phyloP scores from a whole-genome alignment of 2,329 filamentous ascomycete species.

The Cercospora zeina region DNA sequence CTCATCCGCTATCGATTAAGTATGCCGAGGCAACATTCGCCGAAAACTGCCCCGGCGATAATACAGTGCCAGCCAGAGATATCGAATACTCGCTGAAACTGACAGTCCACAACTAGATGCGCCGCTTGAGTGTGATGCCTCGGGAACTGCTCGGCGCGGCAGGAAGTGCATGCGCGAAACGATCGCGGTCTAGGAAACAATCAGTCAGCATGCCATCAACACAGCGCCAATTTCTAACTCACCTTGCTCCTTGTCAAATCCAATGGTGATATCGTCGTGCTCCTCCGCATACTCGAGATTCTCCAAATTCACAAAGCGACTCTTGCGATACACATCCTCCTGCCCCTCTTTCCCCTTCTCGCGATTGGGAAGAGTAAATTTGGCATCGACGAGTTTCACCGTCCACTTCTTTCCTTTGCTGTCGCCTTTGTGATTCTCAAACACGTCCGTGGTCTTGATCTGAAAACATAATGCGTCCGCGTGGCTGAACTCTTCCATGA shows the following conservation, averaged over 20 bases:
- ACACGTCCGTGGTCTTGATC: slow-evolving; percentile 79
- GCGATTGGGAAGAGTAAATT: slow-evolving; percentile 74
- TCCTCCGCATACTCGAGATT: slow-evolving; percentile 86
- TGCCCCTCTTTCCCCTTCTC: slow-evolving; percentile 53
- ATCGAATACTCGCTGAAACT: neutral
- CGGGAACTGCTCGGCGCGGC: slow-evolving; percentile 45
- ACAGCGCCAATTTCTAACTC: slow-evolving; percentile 16
- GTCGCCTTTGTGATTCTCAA: slow-evolving; percentile 60
- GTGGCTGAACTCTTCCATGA: slow-evolving; percentile 84
- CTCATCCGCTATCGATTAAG: neutral
- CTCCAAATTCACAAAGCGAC: slow-evolving; percentile 80
- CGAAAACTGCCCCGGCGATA: neutral
- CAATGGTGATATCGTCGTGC: slow-evolving; percentile 84
- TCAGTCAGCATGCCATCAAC: slow-evolving; percentile 27
- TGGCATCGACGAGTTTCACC: slow-evolving; percentile 81
- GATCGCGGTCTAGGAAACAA: slow-evolving; percentile 46
- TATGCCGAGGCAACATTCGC: neutral
- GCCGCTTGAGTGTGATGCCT: slow-evolving; percentile 47
- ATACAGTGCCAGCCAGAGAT: neutral
- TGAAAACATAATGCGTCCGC: slow-evolving; percentile 87
- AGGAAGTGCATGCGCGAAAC: slow-evolving; percentile 49
- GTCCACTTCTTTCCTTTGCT: slow-evolving; percentile 59
- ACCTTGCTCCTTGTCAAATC: slow-evolving; percentile 71
- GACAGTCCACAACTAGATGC: slow-evolving; percentile 31
- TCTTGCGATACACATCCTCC: slow-evolving; percentile 60